A percentile compares a stretch with the other conserved stretches of the same genome.
These are phyloP conservation scores for Betula pendula DNA, from an alignment of 306 rosid species.

Conservation along the genomic window DNA sequence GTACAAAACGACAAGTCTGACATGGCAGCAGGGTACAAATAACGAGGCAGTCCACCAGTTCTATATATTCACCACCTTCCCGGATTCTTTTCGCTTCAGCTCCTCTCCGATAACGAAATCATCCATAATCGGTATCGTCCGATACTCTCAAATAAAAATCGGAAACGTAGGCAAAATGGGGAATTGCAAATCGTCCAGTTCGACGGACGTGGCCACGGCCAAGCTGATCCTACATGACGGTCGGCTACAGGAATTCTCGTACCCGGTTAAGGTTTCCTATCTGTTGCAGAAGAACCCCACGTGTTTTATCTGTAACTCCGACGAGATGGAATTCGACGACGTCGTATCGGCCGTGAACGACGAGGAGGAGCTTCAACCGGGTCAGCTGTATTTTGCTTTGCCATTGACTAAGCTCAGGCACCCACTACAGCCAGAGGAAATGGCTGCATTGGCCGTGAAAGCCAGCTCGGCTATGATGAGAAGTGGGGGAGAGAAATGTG, in stretches of 20 bases:
- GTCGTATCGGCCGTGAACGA: conserved; percentile 61
- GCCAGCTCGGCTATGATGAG: conserved; percentile 82
- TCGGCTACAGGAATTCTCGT: conserved; percentile 53
- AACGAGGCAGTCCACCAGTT: neutral
- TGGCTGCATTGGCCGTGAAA: conserved; percentile 96
- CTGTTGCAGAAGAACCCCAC: conserved; percentile 59
- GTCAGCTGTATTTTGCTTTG: conserved; percentile 85
- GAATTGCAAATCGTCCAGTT: conserved; percentile 62
- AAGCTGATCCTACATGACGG: conserved; percentile 75
- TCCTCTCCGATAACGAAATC: neutral
- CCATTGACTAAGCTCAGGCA: conserved; percentile 59
- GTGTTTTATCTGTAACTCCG: conserved; percentile 83
- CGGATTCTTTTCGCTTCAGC: neutral
- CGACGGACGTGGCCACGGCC: conserved; percentile 64
- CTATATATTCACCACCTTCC: conserved; percentile 33
- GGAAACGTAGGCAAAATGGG: conserved; percentile 52
- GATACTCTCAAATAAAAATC: neutral
- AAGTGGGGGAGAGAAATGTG: conserved; percentile 40
- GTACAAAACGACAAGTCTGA: conserved; percentile 34
- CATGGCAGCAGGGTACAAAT: conserved; percentile 41
- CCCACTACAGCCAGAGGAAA: conserved; percentile 67
- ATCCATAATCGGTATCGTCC: neutral
- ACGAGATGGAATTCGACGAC: conserved; percentile 86
- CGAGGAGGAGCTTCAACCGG: conserved; percentile 65
- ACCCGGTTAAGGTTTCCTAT: conserved; percentile 72